Conservation (phyloP, 1,284 basidiomycete genomes). For the Chiua sp. region DNA sequence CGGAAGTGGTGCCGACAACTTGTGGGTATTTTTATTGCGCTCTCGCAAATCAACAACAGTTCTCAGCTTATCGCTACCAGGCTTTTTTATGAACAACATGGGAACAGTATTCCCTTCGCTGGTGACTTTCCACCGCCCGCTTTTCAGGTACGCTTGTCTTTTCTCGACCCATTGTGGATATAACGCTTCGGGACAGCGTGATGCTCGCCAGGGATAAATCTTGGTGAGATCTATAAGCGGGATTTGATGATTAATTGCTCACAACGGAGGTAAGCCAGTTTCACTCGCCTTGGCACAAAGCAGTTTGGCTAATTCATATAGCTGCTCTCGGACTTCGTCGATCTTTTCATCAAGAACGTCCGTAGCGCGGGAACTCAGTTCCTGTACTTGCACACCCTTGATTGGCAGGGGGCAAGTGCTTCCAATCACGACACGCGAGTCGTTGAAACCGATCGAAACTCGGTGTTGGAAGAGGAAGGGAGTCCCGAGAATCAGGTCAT, state of each 20-base stretch:
- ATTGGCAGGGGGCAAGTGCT: constrained; percentile 20
- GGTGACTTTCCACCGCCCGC: constrained; percentile 36
- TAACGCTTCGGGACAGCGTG: constrained; percentile 36
- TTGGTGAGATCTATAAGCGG: constrained; percentile 37
- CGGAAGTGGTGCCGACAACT: no score
- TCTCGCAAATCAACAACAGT: no score
- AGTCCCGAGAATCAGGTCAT: constrained; percentile 41
- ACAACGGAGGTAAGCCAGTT: constrained; percentile 36
- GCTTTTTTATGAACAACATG: constrained; percentile 42
- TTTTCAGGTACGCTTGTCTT: constrained; percentile 28
- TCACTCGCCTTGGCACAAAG: constrained; percentile 32
- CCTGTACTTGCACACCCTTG: constrained; percentile 20
- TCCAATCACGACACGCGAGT: constrained; percentile 22
- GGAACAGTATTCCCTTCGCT: constrained; percentile 36
- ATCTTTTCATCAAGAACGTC: constrained; percentile 18
- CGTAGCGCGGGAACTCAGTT: constrained; percentile 22
- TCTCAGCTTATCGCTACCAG: no score
- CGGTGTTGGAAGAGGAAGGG: constrained; percentile 39
- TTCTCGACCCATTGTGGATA: constrained; percentile 36
- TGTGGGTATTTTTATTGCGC: no score
- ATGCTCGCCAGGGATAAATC: constrained; percentile 35
- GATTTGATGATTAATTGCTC: constrained; percentile 41
- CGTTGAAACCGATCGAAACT: constrained; percentile 20
- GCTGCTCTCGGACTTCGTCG: constrained; percentile 16
- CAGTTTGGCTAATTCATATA: constrained; percentile 24